Evolutionary conservation across 2,329 filamentous ascomycete genomes (phyloP).

Genomic region (Incumbomyces delicatus): DNA sequence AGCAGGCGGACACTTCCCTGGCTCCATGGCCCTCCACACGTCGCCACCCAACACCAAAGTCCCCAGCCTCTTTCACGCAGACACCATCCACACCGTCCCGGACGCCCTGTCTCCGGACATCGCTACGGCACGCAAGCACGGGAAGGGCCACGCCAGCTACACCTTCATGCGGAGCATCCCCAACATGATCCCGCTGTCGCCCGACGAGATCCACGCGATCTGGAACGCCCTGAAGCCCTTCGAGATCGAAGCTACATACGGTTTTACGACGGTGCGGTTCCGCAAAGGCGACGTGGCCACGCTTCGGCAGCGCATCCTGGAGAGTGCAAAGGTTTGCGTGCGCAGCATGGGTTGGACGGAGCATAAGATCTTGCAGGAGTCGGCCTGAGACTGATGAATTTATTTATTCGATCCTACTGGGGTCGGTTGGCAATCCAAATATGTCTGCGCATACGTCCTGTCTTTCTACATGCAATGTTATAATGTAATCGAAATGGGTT

Average conservation of each 20-base stretch:
- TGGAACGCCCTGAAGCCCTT: slow-evolving; percentile 62
- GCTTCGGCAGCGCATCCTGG: slow-evolving; percentile 9
- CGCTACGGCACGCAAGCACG: not conserved
- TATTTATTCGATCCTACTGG: no score
- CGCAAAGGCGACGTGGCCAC: slow-evolving; percentile 6
- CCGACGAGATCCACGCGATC: slow-evolving; percentile 55
- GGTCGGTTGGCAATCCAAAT: no score
- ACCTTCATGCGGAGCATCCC: slow-evolving; percentile 17
- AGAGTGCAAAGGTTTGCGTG: slow-evolving; percentile 37
- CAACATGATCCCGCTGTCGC: slow-evolving; percentile 54
- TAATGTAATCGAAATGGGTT: not conserved
- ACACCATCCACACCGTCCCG: slow-evolving; percentile 48
- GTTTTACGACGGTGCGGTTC: slow-evolving; percentile 16
- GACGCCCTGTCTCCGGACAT: not conserved
- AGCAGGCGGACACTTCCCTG: slow-evolving; percentile 70
- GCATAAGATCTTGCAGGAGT: slow-evolving; percentile 24
- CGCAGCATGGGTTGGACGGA: slow-evolving; percentile 30
- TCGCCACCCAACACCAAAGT: slow-evolving; percentile 38
- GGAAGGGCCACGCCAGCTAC: slow-evolving; percentile 25
- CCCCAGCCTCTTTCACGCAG: slow-evolving; percentile 58
- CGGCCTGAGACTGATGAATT: not conserved
- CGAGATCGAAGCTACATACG: slow-evolving; percentile 52
- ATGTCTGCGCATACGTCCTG: not conserved
- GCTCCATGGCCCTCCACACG: slow-evolving; percentile 51
- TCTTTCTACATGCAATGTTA: not conserved